These are phyloP conservation scores for Rhinocladiella similis DNA, from an alignment of 2,329 filamentous ascomycete species.

Conservation along the genomic window DNA sequence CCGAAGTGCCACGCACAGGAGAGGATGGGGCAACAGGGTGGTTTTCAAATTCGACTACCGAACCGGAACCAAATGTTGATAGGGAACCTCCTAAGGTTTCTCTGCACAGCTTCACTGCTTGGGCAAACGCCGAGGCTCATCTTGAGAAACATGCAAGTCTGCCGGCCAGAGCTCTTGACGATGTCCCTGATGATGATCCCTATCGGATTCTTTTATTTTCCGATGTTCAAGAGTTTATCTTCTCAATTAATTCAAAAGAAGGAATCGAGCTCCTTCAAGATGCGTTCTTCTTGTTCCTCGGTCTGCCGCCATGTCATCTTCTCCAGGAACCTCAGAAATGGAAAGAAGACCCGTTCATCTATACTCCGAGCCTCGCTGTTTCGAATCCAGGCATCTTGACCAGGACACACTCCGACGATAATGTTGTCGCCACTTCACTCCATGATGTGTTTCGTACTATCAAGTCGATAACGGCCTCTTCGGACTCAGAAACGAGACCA, in stretches of 20 bases:
- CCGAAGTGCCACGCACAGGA: constrained; percentile 75
- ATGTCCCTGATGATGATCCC: constrained; percentile 74
- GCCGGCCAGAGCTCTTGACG: constrained; percentile 74
- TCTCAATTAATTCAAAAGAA: constrained; percentile 29
- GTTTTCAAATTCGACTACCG: constrained; percentile 38
- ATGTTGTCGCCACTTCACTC: constrained; percentile 22
- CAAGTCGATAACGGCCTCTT: neutral
- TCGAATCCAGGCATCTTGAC: no score
- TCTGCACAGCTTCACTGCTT: constrained; percentile 17
- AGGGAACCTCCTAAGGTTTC: constrained; percentile 37
- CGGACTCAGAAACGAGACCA: neutral
- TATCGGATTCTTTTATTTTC: constrained; percentile 78
- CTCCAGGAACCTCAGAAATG: constrained; percentile 30
- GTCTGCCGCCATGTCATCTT: constrained; percentile 61
- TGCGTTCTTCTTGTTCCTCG: constrained; percentile 69
- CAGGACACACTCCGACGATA: no score
- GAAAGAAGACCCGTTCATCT: constrained; percentile 58
- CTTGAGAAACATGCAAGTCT: constrained; percentile 36
- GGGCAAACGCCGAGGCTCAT: constrained; percentile 27
- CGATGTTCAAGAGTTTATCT: constrained; percentile 69
- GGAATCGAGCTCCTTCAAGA: constrained; percentile 59
- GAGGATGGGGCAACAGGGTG: constrained; percentile 72
- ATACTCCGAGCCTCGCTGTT: constrained; percentile 64
- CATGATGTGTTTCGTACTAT: neutral
- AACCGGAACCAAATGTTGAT: constrained; percentile 10